Base-by-base conservation (phyloP, 2,329 filamentous ascomycete genomes). In the Ilyonectria mors-panacis region DNA sequence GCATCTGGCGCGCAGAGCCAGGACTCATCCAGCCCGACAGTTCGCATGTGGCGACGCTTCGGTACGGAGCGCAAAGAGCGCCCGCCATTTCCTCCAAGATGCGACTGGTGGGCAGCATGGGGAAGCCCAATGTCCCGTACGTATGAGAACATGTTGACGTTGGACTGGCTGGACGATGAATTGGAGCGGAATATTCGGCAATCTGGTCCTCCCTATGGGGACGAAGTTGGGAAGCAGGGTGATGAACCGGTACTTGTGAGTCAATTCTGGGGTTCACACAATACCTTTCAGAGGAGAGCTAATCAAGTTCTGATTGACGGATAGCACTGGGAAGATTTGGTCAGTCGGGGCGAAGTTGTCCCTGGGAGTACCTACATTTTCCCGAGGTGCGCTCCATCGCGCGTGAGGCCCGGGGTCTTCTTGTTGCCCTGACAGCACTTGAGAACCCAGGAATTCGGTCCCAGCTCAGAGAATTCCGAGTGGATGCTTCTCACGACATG, bases 91-190 rank as follows among this genome's bases (percentile, higher is more conserved):
- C 19, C 64, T 9, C 59, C 64, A 2, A 15, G 51, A 9, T 37
- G 51, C 13, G 51, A 65, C 15, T 65, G 56, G 61, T 45, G 39
- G 21, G 10, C 28, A n/a, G 37, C 19, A 8, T 39, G 26, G 35
- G 33, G 47, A 5, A 30, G 37, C 15, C 47, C 47, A 4, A 17
- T 44, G 23, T 2, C 21, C 28, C 21, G 33, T 7, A 53, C 35
- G 5, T 6, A n/a, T 21, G 59, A 61, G 12, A 35, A 21, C 12
- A 47, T 54, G 48, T 23, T 35, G 6, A 44, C 23, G 6, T 21
- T 26, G 48, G 59, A 61, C 28, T 54, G 59, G 59, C 37, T 61
- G 37, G 59, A 61, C 6, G 59, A 61, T 23, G 59, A 44, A 7
- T 5, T 61, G 23, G 23, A 51, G 10, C 21, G 47, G 15, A 4